These are phyloP conservation scores for Jackrogersella multiformis DNA, from an alignment of 495 filamentous ascomycete genomes.

Conservation along the genomic window DNA sequence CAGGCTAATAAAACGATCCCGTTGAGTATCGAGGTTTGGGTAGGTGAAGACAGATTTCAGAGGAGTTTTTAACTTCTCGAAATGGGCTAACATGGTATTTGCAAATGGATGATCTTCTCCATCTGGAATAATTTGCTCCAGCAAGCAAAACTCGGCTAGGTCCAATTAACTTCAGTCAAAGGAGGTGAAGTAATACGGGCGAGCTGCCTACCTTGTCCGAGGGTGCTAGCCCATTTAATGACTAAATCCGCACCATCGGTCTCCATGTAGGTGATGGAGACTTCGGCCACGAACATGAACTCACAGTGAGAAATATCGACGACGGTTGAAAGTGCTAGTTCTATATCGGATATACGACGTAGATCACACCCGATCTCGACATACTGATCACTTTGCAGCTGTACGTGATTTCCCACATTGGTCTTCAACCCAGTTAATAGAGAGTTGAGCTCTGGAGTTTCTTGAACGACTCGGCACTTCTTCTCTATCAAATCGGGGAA, in stretches of 20 bases:
- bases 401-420: constrained; percentile 53
- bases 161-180: constrained; percentile 38
- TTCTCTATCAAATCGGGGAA: constrained; percentile 80
- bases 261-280: constrained; percentile 92
- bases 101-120: constrained; percentile 85
- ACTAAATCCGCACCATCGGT: constrained; percentile 75
- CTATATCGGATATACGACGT: constrained; percentile 67
- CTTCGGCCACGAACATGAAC: constrained; percentile 85
- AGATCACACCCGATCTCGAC: constrained; percentile 85
- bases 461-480: constrained; percentile 73
- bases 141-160: constrained; percentile 75
- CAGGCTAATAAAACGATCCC: constrained; percentile 67
- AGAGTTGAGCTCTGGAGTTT: constrained; percentile 66
- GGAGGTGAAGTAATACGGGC: constrained; percentile 1
- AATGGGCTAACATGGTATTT: constrained; percentile 85
- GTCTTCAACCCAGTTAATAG: constrained; percentile 57
- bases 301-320: constrained; percentile 64
- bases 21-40: constrained; percentile 69
- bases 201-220: constrained; percentile 65
- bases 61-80: constrained; percentile 79
- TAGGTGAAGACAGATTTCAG: constrained; percentile 77
- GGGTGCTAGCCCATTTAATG: constrained; percentile 71
- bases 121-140: constrained; percentile 87
- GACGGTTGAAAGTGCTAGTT: constrained; percentile 62
- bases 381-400: constrained; percentile 74